These are phyloP conservation scores for Chalciporus pseudorubinellus DNA, from an alignment of 768 basidiomycete species.

Conservation along the genomic window DNA sequence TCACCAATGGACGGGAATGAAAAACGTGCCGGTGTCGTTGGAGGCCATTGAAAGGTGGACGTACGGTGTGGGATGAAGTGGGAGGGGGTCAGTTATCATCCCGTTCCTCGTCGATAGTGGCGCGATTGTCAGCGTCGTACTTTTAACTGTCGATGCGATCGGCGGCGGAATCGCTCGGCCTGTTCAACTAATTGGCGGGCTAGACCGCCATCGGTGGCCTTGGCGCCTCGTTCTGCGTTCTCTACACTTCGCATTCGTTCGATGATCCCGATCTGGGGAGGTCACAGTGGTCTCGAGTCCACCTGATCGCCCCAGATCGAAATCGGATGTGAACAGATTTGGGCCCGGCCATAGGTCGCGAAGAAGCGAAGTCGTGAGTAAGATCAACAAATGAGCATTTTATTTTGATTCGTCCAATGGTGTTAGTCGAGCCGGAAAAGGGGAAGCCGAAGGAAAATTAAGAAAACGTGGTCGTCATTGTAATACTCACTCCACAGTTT, in stretches of 20 bases:
- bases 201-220: not conserved
- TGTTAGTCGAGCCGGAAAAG: not conserved
- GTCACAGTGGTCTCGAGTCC: not conserved
- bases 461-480: not conserved
- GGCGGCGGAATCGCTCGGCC: not conserved
- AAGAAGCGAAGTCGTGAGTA: constrained; percentile 7
- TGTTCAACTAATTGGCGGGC: not conserved
- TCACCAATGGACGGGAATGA: not conserved
- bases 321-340: constrained; percentile 3
- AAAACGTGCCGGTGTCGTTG: not conserved
- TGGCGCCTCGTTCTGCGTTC: not conserved
- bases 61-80: not conserved
- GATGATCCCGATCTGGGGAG: constrained; percentile 1
- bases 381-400: not conserved
- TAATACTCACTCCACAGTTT: constrained; percentile 16
- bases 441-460: not conserved
- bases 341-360: constrained; percentile 3
- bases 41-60: not conserved
- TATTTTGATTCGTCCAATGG: not conserved
- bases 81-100: not conserved
- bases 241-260: not conserved
- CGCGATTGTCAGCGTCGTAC: not conserved
- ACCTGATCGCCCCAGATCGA: not conserved
- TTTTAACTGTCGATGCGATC: not conserved
- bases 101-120: not conserved